Conservation (phyloP, 352 stramenopile genomes). For the Blastocystis hominis region DNA sequence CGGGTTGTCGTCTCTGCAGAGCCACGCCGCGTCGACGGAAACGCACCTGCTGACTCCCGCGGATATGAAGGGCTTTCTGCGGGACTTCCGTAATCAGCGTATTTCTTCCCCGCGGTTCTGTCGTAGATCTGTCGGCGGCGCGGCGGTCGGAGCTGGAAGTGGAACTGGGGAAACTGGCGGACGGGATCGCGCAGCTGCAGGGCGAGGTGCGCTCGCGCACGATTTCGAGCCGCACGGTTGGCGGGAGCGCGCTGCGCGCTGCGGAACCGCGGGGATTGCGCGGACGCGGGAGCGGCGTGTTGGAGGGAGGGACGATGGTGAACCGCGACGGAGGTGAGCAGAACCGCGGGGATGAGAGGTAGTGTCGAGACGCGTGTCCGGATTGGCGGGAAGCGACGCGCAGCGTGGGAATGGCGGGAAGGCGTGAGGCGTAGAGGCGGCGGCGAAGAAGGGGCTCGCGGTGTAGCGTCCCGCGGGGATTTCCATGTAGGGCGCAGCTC, state of each 20-base stretch:
- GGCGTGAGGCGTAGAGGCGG: neutral
- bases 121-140: neutral
- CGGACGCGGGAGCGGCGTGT: neutral
- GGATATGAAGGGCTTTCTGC: neutral
- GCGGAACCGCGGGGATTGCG: neutral
- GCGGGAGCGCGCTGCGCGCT: neutral
- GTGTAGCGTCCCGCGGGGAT: neutral
- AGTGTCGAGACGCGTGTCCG: neutral
- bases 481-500: conserved; percentile 4
- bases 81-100: neutral
- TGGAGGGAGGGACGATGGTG: neutral
- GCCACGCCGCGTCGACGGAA: neutral
- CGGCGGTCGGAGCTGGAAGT: neutral
- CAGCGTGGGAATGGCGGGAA: neutral
- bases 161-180: neutral
- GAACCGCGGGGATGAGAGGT: neutral
- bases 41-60: neutral
- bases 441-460: neutral
- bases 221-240: neutral
- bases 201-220: neutral
- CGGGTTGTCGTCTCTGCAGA: neutral
- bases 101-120: neutral
- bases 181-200: neutral
- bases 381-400: neutral
- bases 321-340: neutral